Evolutionary conservation across 2,329 filamentous ascomycete species (phyloP).

Genomic region (Alternaria ventricosa): DNA sequence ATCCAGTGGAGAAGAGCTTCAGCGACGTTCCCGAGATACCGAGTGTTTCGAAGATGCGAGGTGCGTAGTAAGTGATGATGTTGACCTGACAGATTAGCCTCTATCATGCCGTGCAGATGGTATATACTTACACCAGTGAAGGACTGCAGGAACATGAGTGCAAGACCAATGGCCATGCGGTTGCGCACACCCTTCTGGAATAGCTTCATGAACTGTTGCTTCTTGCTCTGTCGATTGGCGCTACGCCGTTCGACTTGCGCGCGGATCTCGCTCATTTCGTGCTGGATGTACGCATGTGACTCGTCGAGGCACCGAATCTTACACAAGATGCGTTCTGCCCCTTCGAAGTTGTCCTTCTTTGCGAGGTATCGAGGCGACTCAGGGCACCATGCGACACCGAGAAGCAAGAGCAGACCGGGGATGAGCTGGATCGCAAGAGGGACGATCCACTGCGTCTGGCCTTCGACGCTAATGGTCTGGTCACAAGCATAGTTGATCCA

Average conservation of each 20-base stretch:
- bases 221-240: constrained; percentile 37
- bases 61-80: constrained; percentile 48
- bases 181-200: constrained; percentile 50
- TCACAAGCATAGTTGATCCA: constrained; percentile 54
- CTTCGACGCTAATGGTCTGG: constrained; percentile 51
- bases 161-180: constrained; percentile 48
- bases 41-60: constrained; percentile 50
- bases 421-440: constrained; percentile 60
- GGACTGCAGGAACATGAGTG: constrained; percentile 48
- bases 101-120: too few relatives aligned
- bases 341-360: constrained; percentile 43
- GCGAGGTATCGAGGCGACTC: constrained; percentile 46
- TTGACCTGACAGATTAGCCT: constrained; percentile 32
- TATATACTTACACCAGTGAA: constrained; percentile 39
- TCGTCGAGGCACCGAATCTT: constrained; percentile 55
- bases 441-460: constrained; percentile 66
- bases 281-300: constrained; percentile 54
- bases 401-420: constrained; percentile 47
- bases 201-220: constrained; percentile 43
- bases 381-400: constrained; percentile 47
- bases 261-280: constrained; percentile 58
- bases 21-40: constrained; percentile 54
- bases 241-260: constrained; percentile 42
- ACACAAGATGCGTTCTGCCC: constrained; percentile 51
- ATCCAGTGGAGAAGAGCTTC: constrained; percentile 57